Evolutionary conservation across 192 early-diverging fungal genomes (phyloP).

Genomic region (Coemansia sp.): DNA sequence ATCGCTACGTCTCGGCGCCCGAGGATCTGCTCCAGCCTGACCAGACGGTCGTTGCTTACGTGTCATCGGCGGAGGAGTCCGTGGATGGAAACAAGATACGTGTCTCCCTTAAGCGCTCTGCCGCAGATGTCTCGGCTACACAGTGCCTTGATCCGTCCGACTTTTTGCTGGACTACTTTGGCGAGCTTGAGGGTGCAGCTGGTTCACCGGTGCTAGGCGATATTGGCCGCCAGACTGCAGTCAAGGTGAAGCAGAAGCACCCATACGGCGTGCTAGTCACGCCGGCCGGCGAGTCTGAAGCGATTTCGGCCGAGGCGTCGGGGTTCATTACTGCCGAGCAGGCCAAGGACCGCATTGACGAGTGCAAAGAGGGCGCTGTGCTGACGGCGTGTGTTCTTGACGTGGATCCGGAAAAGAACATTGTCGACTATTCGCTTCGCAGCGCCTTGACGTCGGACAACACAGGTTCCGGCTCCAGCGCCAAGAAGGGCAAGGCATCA

Average conservation of each 20-base stretch:
- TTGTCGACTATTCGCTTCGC: conserved; percentile 65
- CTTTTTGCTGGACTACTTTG: conserved; percentile 57
- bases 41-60: conserved; percentile 69
- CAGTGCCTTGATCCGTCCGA: conserved; percentile 50
- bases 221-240: conserved; percentile 49
- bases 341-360: conserved; percentile 44
- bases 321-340: conserved; percentile 63
- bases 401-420: conserved; percentile 61
- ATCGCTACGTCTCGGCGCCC: conserved; percentile 60
- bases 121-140: conserved; percentile 33
- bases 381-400: conserved; percentile 66
- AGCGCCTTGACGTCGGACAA: conserved; percentile 22
- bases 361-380: conserved; percentile 52
- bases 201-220: conserved; percentile 50
- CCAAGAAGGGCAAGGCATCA: conserved; percentile 27
- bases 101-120: conserved; percentile 70
- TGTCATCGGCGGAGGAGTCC: conserved; percentile 56
- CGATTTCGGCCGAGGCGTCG: conserved; percentile 33
- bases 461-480: background rate
- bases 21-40: conserved; percentile 55
- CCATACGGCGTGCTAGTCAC: conserved; percentile 59
- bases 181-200: conserved; percentile 35
- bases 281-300: conserved; percentile 10
- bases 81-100: conserved; percentile 48
- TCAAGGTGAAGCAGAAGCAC: conserved; percentile 50